Percentiles rank a stretch among this genome's conserved stretches.
These are phyloP conservation scores for Geotrichum citri-aurantii DNA, from an alignment of 1,139 yeast genomes.

Conservation along the genomic window DNA sequence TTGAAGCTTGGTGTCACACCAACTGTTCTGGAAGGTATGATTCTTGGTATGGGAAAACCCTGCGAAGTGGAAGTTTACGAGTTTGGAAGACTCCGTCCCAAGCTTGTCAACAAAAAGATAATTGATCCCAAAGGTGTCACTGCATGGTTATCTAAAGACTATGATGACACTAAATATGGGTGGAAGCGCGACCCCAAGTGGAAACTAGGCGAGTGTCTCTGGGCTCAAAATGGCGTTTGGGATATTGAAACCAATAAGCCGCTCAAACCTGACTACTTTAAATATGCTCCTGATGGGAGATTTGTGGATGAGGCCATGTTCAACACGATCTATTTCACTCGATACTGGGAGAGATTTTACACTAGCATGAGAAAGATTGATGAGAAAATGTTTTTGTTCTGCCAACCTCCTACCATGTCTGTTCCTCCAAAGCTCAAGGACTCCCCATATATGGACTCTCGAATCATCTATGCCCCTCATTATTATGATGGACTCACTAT, in stretches of 20 bases:
- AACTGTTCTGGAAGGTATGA: conserved; percentile 34
- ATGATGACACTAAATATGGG: conserved; percentile 54
- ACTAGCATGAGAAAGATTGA: conserved; percentile 44
- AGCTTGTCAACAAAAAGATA: conserved; percentile 47
- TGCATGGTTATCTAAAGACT: conserved; percentile 48
- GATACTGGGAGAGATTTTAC: conserved; percentile 50
- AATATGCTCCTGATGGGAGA: conserved; percentile 40
- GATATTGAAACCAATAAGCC: conserved; percentile 40
- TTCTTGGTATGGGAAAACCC: conserved; percentile 67
- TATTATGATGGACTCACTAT: conserved; percentile 86
- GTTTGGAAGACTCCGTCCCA: conserved; percentile 69
- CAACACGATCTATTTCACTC: conserved; percentile 56
- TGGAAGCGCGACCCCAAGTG: conserved; percentile 58
- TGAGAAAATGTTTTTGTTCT: conserved; percentile 49
- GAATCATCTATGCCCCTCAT: conserved; percentile 72
- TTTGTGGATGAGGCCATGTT: conserved; percentile 52
- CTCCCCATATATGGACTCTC: conserved; percentile 53
- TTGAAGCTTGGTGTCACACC: conserved; percentile 34
- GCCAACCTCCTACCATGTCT: conserved; percentile 82
- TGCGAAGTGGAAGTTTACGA: conserved; percentile 61
- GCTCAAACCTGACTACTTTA: conserved; percentile 44
- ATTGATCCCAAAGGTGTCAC: conserved; percentile 62
- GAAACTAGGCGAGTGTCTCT: conserved; percentile 67
- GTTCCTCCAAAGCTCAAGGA: conserved; percentile 64
- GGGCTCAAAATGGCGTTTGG: conserved; percentile 77